Evolutionary conservation across 192 early-diverging fungal genomes (phyloP).

Genomic region (Coemansia umbellata): DNA sequence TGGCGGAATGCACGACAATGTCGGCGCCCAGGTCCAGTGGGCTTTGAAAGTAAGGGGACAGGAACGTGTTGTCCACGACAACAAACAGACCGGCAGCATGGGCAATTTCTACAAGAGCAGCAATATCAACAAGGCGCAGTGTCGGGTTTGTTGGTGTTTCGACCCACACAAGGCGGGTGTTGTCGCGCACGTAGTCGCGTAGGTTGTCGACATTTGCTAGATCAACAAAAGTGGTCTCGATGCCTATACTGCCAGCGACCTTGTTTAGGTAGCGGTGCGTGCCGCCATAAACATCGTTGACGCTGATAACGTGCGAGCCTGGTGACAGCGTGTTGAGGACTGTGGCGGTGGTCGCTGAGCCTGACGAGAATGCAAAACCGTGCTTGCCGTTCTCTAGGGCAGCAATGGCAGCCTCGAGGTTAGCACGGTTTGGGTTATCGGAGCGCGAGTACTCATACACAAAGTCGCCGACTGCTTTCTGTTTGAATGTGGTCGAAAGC

Average conservation of each 20-base stretch:
- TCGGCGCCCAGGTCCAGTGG: constrained; percentile 93
- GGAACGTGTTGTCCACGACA: constrained; percentile 85
- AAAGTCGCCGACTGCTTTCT: constrained; percentile 87
- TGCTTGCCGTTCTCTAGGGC: constrained; percentile 88
- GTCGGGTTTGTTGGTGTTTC: constrained; percentile 90
- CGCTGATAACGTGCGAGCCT: constrained; percentile 75
- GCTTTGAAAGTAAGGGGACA: constrained; percentile 85
- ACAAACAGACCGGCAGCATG: constrained; percentile 63
- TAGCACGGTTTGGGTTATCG: constrained; percentile 72
- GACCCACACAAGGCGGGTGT: constrained; percentile 81
- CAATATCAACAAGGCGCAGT: constrained; percentile 75
- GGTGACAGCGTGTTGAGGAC: constrained; percentile 65
- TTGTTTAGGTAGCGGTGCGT: constrained; percentile 86
- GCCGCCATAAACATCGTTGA: constrained; percentile 90
- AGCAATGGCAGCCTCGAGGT: constrained; percentile 84
- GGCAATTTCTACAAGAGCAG: constrained; percentile 59
- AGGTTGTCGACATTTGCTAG: constrained; percentile 65
- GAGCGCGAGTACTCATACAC: constrained; percentile 82
- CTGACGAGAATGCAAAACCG: constrained; percentile 79
- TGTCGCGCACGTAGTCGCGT: constrained; percentile 57
- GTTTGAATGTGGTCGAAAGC: constrained; percentile 96
- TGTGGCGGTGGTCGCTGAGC: constrained; percentile 81
- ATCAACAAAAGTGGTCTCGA: constrained; percentile 78
- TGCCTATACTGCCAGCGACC: constrained; percentile 63
- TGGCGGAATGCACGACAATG: constrained; percentile 95